These are phyloP conservation scores for Quercus lobata DNA, from an alignment of 331 rosid species.

Conservation along the genomic window DNA sequence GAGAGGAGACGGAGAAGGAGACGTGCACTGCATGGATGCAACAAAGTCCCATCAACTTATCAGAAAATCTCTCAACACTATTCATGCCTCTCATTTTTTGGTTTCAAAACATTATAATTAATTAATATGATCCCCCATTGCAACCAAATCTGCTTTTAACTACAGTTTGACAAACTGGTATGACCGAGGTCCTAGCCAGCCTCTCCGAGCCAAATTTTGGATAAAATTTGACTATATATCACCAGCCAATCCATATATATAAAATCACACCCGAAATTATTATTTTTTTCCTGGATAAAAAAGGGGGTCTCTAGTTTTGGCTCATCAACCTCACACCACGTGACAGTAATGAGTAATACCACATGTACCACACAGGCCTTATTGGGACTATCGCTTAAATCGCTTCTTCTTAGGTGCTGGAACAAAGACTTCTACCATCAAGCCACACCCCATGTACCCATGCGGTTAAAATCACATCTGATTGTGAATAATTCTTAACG, in stretches of 20 bases:
- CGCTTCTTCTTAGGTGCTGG: fast-evolving
- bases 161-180: background rate
- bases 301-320: fast-evolving
- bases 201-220: no score
- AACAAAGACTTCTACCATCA: no score
- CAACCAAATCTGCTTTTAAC: background rate
- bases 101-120: background rate
- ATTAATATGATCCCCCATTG: no score
- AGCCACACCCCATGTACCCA: no score
- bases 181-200: background rate
- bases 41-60: background rate
- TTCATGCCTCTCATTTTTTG: background rate
- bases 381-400: no score
- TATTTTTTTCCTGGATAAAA: no score
- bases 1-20: background rate
- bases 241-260: no score
- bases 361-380: fast-evolving
- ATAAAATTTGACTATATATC: no score
- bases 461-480: no score
- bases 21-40: constrained; percentile 7
- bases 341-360: fast-evolving
- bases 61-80: no score
- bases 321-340: fast-evolving
- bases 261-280: no score
- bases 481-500: no score